phyloP scores from a whole-genome alignment of 805 yeast species.

The Wickerhamiella sergipiensis region DNA sequence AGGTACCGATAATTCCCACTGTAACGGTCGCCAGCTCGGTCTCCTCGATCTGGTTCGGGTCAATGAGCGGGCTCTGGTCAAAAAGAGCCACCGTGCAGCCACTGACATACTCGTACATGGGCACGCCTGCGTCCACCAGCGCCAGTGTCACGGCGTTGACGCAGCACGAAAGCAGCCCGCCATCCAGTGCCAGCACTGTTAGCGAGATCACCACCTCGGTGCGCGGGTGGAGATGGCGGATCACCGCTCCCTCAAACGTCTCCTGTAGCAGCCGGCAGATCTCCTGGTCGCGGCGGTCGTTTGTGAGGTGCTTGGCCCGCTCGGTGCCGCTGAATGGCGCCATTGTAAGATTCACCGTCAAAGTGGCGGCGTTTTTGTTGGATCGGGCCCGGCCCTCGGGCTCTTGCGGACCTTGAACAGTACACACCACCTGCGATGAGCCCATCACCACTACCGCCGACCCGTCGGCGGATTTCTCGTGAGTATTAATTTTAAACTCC shows the following conservation, averaged over 20 bases:
- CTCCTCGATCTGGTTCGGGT: constrained; percentile 72
- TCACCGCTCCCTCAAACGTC: constrained; percentile 40
- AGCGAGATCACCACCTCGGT: constrained; percentile 65
- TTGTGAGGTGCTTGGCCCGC: constrained; percentile 52
- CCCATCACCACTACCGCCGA: constrained; percentile 89
- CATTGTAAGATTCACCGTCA: constrained; percentile 52
- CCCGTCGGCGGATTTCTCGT: constrained; percentile 72
- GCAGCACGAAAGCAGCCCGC: constrained; percentile 68
- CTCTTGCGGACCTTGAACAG: constrained; percentile 83
- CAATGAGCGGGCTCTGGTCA: constrained; percentile 68
- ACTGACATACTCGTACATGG: constrained; percentile 82
- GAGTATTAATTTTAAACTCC: constrained; percentile 72
- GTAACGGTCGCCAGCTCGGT: constrained; percentile 70
- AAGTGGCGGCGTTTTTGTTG: constrained; percentile 37
- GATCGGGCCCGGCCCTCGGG: constrained; percentile 40
- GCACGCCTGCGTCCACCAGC: constrained; percentile 85
- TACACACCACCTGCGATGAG: constrained; percentile 72
- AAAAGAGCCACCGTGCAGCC: constrained; percentile 68
- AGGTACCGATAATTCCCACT: constrained; percentile 69
- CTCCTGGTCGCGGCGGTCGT: constrained; percentile 36
- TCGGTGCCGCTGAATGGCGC: constrained; percentile 74
- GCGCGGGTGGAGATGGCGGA: constrained; percentile 65
- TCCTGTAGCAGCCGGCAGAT: constrained; percentile 21
- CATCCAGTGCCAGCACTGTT: constrained; percentile 79
- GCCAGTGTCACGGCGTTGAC: constrained; percentile 82